Base-by-base conservation (phyloP, 495 filamentous ascomycete species). In the Pyrenopolyporus hunteri region DNA sequence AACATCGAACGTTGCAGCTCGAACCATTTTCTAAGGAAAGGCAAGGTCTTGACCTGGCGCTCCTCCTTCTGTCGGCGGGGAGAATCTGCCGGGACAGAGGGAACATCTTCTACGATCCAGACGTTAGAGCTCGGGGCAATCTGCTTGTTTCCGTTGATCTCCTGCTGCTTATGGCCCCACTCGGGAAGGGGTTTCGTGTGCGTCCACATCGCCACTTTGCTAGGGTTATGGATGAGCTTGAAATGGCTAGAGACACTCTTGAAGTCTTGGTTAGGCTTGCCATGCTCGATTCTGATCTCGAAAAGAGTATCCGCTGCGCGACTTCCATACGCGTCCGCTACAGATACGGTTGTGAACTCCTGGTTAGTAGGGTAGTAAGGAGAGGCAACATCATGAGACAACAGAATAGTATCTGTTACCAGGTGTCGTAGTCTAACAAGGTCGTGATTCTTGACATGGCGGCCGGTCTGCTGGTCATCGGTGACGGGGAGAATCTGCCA, bases 111-210 rank as follows among this genome's bases (percentile, higher is more conserved):
- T 6, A 92, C 88, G 63, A 87, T 89, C 94, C 94, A 98, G 62
- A 96, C 80, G 70, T 98, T 98, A 73, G 91, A 96, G 69, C 85
- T 83, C 66, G 96, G 91, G 37, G 85, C 80, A 44, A 95, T 76
- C 74, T 97, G 96, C 85, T 98, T 98, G 84, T 98, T 98, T 47
- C 94, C 94, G 72, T 98, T 98, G 79, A 98, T 97, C 73, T 98
- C 94, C 60, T 95, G 92, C 69, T 98, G 94, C 73, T 96, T 95
- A 76, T 87, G 93, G 25, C 83, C 94, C 94, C 94, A 98, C 11
- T 98, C 94, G 1, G 94, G 94, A 11, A 98, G 87, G 14, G 94
- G 90, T 26, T 85, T 92, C 5, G 89, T 87, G 73, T 97, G 93
- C 1, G 94, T 98, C 94, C 94, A 98, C 93, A 98, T 94, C 53